Evolutionary conservation across 2,329 filamentous ascomycete genomes (phyloP).

Genomic region (Cryphonectria carpinicola): DNA sequence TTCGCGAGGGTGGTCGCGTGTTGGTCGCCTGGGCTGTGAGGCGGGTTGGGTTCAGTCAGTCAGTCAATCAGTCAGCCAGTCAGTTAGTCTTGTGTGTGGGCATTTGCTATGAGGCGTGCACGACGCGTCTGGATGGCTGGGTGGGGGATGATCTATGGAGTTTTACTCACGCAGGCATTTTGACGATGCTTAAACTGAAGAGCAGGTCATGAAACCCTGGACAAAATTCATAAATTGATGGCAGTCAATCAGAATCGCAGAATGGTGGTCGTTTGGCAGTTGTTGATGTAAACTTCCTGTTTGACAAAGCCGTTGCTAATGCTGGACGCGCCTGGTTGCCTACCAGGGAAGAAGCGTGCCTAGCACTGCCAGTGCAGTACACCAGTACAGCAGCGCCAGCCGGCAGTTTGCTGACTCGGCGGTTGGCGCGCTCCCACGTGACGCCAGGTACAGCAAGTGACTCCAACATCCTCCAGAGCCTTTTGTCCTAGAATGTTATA

Average conservation of each 20-base stretch:
- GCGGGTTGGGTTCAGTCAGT: constrained; percentile 8
- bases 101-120: neutral
- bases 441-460: neutral
- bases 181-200: constrained; percentile 28
- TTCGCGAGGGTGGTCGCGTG: constrained; percentile 65
- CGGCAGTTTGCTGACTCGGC: neutral
- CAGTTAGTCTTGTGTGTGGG: neutral
- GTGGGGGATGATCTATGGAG: constrained; percentile 26
- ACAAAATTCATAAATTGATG: neutral
- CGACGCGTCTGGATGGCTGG: constrained; percentile 23
- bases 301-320: constrained; percentile 11
- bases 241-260: neutral
- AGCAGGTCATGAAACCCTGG: neutral
- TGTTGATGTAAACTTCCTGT: neutral
- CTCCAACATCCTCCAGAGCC: neutral
- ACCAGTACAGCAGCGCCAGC: neutral
- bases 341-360: constrained; percentile 22
- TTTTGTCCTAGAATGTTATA: neutral
- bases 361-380: neutral
- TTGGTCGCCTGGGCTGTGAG: constrained; percentile 68
- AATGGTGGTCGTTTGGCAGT: neutral
- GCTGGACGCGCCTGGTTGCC: constrained; percentile 19
- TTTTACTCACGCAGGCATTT: constrained; percentile 50
- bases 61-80: neutral
- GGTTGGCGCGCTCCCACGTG: constrained; percentile 15